Base-by-base conservation (phyloP, 306 rosid species). In the Crotalaria pallida region DNA sequence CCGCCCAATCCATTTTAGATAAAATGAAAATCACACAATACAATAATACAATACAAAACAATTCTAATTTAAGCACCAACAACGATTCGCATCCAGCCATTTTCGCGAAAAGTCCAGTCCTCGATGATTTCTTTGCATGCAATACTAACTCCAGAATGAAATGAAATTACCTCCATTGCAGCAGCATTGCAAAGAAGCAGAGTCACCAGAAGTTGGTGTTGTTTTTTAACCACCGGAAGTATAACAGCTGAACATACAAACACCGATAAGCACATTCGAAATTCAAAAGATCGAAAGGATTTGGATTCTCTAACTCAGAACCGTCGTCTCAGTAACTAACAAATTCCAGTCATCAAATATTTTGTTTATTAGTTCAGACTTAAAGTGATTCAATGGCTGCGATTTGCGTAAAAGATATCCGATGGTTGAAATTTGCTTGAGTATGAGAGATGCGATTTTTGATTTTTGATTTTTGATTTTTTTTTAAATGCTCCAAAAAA, bases 141-240 rank as follows among this genome's bases (percentile, higher is more conserved):
- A 34, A 45, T 9, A 64, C 51, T 7, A n/a, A 53, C 62, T n/a
- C 27, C 12, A 10, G 13, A 57, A 48, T 56, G 15, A 61, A 44
- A 50, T 34, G 0, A 18, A 71, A 78, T 73, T 67, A 94, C 99
- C 85, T 94, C 99, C 99, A 94, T 94, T 48, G 97, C 65, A 65
- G 65, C 85, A 40, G 97, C 99, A 82, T 94, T 94, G 58, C 97
- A 94, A 47, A 94, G 84, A 65, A 94, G 99, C 84, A 94, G 75
- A 69, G 99, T 94, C 51, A 94, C 97, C 1, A 94, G 92, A 48
- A 94, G 96, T 84, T 86, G 97, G 62, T 94, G 99, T 77, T 94
- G 99, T 85, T 94, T 94, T 57, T 91, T 86, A 78, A 94, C 99
- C 53, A 94, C 99, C 0, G 99, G 99, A 57, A 94, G 83, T 59